Evolutionary conservation across 129 eudicot genomes (phyloP).

Genomic region (Helianthus tuberosus): DNA sequence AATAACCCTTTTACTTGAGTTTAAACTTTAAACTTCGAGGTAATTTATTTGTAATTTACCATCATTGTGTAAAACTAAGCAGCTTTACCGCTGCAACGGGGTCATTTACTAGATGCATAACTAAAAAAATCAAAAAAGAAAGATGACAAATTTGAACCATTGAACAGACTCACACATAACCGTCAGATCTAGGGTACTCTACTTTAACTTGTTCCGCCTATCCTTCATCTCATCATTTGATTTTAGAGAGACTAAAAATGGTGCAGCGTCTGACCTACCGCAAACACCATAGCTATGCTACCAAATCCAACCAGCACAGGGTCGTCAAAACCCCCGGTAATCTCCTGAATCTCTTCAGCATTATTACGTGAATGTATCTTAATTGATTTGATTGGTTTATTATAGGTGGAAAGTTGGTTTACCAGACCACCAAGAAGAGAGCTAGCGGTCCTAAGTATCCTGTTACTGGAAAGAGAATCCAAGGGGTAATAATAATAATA

Average conservation of each 20-base stretch:
- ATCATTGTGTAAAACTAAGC: too few species aligned
- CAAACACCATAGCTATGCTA: constrained; percentile 73
- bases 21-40: too few species aligned
- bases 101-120: too few species aligned
- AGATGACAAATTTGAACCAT: constrained; percentile 30
- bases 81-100: too few species aligned
- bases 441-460: constrained; percentile 74
- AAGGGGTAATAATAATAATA: constrained; percentile 48
- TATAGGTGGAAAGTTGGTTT: constrained; percentile 65
- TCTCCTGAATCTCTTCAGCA: neutral
- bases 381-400: constrained; percentile 17
- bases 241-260: constrained; percentile 33
- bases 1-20: too few species aligned
- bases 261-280: constrained; percentile 81
- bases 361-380: neutral
- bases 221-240: neutral
- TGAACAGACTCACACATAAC: constrained; percentile 12
- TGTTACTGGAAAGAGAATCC: constrained; percentile 69
- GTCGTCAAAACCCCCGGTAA: constrained; percentile 78
- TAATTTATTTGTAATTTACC: too few species aligned
- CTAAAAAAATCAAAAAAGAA: neutral
- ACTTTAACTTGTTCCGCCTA: constrained; percentile 33
- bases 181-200: constrained; percentile 58
- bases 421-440: constrained; percentile 75
- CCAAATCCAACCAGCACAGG: constrained; percentile 75